A percentile compares a stretch with the other conserved stretches of the same genome.
Evolutionary conservation across 176 grass and related monocot species (phyloP).

Genomic region (Thalia dealbata): DNA sequence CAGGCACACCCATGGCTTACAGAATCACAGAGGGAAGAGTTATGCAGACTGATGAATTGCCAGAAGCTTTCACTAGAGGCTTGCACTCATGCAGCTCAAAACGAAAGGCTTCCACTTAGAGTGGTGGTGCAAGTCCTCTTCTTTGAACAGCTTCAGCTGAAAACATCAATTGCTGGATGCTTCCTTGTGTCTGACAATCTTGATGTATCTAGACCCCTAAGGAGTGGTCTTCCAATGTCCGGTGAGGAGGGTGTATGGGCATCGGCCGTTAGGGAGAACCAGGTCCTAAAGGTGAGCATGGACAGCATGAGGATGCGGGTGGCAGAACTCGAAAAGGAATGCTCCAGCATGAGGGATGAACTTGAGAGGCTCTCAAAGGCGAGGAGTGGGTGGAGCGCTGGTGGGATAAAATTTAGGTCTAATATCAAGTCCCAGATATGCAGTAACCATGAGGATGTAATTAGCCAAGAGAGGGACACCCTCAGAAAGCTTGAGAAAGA

Average conservation of each 20-base stretch:
- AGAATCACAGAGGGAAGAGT: slow-evolving; percentile 50
- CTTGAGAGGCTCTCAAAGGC: slow-evolving; percentile 41
- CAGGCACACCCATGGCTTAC: slow-evolving; percentile 58
- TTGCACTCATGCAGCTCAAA: slow-evolving; percentile 67
- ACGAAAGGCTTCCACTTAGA: slow-evolving; percentile 62
- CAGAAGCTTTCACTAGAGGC: slow-evolving; percentile 77
- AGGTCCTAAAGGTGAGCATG: slow-evolving; percentile 42
- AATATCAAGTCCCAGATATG: slow-evolving; percentile 37
- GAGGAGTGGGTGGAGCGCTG: slow-evolving; percentile 13
- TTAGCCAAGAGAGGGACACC: slow-evolving; percentile 20
- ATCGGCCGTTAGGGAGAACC: slow-evolving; percentile 35
- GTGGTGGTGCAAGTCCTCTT: slow-evolving; percentile 69
- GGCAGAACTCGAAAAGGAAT: slow-evolving; percentile 68
- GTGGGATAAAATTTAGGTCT: slow-evolving; percentile 19
- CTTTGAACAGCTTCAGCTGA: slow-evolving; percentile 79
- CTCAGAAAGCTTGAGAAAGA: slow-evolving; percentile 22
- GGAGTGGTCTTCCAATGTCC: slow-evolving; percentile 21
- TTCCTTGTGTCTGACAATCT: slow-evolving; percentile 64
- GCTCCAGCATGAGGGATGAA: slow-evolving; percentile 47
- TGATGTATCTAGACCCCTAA: slow-evolving; percentile 32
- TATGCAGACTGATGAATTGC: slow-evolving; percentile 72
- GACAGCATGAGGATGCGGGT: slow-evolving; percentile 53
- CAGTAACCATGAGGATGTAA: slow-evolving; percentile 23
- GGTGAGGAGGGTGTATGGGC: slow-evolving; percentile 26
- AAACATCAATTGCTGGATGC: slow-evolving; percentile 57